A percentile compares a stretch with the other conserved stretches of the same genome.
Conservation (phyloP, 176 grass and related monocot genomes). For the Phyllostachys edulis region DNA sequence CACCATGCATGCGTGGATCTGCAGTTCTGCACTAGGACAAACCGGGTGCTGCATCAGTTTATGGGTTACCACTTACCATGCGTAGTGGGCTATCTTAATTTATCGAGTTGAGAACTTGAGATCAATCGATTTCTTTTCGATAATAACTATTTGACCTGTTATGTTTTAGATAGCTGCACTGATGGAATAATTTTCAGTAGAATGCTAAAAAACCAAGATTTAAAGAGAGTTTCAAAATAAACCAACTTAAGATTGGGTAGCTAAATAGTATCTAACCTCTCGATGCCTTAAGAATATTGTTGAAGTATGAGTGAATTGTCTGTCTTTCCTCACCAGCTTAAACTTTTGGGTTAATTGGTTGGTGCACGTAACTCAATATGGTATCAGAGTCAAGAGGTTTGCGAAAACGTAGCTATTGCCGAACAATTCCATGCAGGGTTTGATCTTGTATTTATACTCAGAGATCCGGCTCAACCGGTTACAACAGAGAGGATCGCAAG, state of each 20-base stretch:
- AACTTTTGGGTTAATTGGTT: too few relatives aligned
- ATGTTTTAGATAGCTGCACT: not conserved
- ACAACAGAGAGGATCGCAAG: too few relatives aligned
- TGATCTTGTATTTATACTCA: too few relatives aligned
- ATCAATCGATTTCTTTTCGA: not conserved
- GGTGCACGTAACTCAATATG: too few relatives aligned
- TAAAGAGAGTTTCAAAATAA: not conserved
- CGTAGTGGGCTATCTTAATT: not conserved
- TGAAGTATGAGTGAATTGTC: too few relatives aligned
- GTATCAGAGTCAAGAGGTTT: too few relatives aligned
- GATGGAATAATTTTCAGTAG: not conserved
- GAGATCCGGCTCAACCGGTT: too few relatives aligned
- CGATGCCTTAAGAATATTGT: too few relatives aligned
- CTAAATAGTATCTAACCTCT: not conserved
- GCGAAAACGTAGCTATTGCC: too few relatives aligned
- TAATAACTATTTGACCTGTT: not conserved
- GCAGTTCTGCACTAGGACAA: not conserved
- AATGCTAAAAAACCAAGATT: not conserved
- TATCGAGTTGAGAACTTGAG: not conserved
- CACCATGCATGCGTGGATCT: not conserved
- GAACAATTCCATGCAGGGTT: too few relatives aligned
- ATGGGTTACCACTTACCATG: not conserved
- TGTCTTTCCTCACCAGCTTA: too few relatives aligned
- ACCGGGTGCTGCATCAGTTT: not conserved
- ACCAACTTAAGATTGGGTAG: not conserved